Conservation (phyloP, 768 basidiomycete genomes). For the Serendipita sp. region DNA sequence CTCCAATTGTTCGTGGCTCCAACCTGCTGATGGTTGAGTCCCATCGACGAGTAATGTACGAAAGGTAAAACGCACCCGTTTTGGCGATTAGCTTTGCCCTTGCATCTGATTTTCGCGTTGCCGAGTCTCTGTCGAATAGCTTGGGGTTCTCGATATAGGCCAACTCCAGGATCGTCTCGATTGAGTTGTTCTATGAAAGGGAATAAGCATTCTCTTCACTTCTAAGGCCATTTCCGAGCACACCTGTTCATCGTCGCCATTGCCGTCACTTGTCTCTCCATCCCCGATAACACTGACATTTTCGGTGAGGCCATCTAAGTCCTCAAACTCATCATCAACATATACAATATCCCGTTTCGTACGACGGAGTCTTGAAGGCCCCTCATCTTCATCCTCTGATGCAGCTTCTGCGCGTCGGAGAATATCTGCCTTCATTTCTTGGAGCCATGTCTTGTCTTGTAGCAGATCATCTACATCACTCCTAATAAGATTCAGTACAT, state of each 20-base stretch:
- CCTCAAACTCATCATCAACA: slow-evolving; percentile 38
- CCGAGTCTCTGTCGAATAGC: slow-evolving; percentile 60
- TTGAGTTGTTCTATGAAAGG: slow-evolving; percentile 12
- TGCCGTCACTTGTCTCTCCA: slow-evolving; percentile 35
- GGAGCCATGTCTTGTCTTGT: slow-evolving; percentile 43
- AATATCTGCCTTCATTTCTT: slow-evolving; percentile 71
- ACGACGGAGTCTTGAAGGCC: slow-evolving; percentile 17
- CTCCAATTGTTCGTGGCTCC: slow-evolving; percentile 76
- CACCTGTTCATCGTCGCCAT: slow-evolving; percentile 17
- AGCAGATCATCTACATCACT: slow-evolving; percentile 30
- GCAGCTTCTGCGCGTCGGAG: slow-evolving; percentile 57
- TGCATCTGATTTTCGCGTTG: slow-evolving; percentile 52
- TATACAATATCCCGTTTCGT: slow-evolving; percentile 17
- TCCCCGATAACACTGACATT: slow-evolving; percentile 39
- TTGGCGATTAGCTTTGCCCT: slow-evolving; percentile 48
- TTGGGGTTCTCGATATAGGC: slow-evolving; percentile 63
- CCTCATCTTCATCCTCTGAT: slow-evolving; percentile 43
- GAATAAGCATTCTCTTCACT: slow-evolving; percentile 10
- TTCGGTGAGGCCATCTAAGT: slow-evolving; percentile 21
- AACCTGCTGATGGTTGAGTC: slow-evolving; percentile 28
- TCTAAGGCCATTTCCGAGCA: slow-evolving; percentile 8
- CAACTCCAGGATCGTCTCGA: slow-evolving; percentile 53
- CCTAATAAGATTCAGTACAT: slow-evolving; percentile 17
- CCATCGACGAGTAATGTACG: not conserved
- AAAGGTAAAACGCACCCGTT: slow-evolving; percentile 34